Percentiles rank a stretch among this genome's conserved stretches.
phyloP scores from a whole-genome alignment of 495 filamentous ascomycete species.

The Trichoderma gamsii region DNA sequence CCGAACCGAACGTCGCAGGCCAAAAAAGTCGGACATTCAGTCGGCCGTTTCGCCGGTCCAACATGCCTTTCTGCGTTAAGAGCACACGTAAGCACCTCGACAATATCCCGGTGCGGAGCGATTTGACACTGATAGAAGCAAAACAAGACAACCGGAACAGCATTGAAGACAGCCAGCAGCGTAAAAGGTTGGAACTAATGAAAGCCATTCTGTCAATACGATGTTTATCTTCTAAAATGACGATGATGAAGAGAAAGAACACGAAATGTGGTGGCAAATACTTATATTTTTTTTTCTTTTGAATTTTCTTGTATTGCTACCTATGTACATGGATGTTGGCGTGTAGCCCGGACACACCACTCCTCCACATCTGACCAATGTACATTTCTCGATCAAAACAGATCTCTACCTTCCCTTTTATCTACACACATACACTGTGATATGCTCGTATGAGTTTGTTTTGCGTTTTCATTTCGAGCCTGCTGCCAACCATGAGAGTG shows the following conservation, averaged over 20 bases:
- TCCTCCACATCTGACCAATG: not conserved
- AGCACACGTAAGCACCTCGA: not conserved
- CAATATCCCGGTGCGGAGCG: not conserved
- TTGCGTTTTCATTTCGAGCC: not conserved
- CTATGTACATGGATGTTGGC: too few relatives aligned
- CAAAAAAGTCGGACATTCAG: not conserved
- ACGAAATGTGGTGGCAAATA: not conserved
- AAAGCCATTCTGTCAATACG: too few relatives aligned
- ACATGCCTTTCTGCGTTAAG: slow-evolving; percentile 8
- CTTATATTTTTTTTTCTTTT: not conserved
- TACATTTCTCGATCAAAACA: not conserved
- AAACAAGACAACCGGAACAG: too few relatives aligned
- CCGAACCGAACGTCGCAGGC: too few relatives aligned
- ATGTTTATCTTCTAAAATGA: not conserved
- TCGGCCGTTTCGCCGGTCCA: not conserved
- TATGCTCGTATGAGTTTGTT: not conserved
- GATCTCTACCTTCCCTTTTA: not conserved
- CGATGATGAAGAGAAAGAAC: not conserved
- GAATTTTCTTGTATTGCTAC: not conserved
- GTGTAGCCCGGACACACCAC: too few relatives aligned
- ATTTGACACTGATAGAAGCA: not conserved
- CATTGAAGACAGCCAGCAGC: not conserved
- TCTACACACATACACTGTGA: slow-evolving; percentile 5
- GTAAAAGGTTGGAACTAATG: too few relatives aligned
- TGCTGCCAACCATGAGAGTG: not conserved